Evolutionary conservation across 768 basidiomycete genomes (phyloP), one percentile per base, ranked within the genome.

Genomic region (Mycena albidolilacea): DNA sequence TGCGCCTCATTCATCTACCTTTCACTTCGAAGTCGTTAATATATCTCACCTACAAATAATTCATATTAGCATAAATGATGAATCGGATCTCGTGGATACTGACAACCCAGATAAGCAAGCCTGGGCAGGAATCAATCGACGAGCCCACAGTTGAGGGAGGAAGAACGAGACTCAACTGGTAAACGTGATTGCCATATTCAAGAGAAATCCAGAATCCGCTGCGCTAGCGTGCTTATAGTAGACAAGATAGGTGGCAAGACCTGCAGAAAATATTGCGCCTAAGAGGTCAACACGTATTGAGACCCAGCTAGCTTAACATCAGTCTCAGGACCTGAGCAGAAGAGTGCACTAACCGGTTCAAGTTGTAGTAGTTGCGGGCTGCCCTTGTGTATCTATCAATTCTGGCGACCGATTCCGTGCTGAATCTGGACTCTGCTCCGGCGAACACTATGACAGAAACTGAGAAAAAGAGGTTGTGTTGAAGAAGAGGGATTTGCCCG

Each of bases 361-460:
- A 50, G 46, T 68, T 69, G 48, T 71, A 71, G 54, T 52, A 71
- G 41, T 67, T 75, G 8, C 70, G 66, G 15, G 73, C 69, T 3
- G 70, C 70, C 35, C 73, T 77, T 5, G 80, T 79, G 64, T 84
- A 88, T 58, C 81, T 80, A 75, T 89, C 84, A 43, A 88, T 84
- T 8, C 85, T 80, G 48, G 77, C 70, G 41, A 82, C 72, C 10
- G 85, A 81, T 70, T 85, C 79, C 70, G 19, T 41, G 66, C 69
- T 81, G 81, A 81, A 87, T 35, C 78, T 73, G 17, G 81, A 78
- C 77, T 88, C 82, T 12, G 87, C 87, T 5, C 84, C 84, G 72
- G n/a, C n/a, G 23, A 86, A 90, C 2, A 88, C 89, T 11, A 88
- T 79, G 64, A 90, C 87, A 1, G 86, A 78, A 43, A 74, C 77